A percentile compares a stretch with the other conserved stretches of the same genome.
These are phyloP conservation scores for Fusarium cicatricum DNA, from an alignment of 2,329 filamentous ascomycete species.

Conservation along the genomic window DNA sequence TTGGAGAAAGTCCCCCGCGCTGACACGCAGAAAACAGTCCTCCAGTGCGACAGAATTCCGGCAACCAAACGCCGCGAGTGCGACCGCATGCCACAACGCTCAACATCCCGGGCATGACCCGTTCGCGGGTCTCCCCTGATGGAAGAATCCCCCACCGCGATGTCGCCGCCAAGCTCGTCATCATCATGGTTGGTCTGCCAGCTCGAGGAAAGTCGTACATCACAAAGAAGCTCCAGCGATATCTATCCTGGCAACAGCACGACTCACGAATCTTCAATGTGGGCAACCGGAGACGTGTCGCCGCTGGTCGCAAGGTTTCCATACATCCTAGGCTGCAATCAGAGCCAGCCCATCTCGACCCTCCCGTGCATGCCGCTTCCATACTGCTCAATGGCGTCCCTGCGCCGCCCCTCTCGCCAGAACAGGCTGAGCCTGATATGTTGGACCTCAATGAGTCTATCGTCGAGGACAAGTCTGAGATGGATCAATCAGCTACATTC, in stretches of 20 bases:
- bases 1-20: conserved; percentile 16
- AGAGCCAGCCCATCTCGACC: conserved; percentile 51
- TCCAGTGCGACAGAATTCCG: conserved; percentile 76
- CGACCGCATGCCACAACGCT: conserved; percentile 90
- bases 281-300: conserved; percentile 85
- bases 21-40: conserved; percentile 57
- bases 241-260: conserved; percentile 97
- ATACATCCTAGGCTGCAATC: conserved; percentile 45
- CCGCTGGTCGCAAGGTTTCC: conserved; percentile 65
- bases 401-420: conserved; percentile 43
- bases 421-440: conserved; percentile 50
- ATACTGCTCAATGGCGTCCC: conserved; percentile 65
- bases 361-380: conserved; percentile 61
- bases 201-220: conserved; percentile 98
- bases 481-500: conserved; percentile 91
- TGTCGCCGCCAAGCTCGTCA: conserved; percentile 94
- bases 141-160: conserved; percentile 93
- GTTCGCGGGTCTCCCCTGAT: conserved; percentile 94
- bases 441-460: conserved; percentile 47
- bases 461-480: conserved; percentile 50
- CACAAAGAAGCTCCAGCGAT: conserved; percentile 95
- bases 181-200: conserved; percentile 97
- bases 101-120: conserved; percentile 95
- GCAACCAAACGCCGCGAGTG: conserved; percentile 78
- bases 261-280: conserved; percentile 98